Evolutionary conservation across 805 yeast species (phyloP), one percentile per base, ranked within the genome.

Genomic region (Ogataea pini): DNA sequence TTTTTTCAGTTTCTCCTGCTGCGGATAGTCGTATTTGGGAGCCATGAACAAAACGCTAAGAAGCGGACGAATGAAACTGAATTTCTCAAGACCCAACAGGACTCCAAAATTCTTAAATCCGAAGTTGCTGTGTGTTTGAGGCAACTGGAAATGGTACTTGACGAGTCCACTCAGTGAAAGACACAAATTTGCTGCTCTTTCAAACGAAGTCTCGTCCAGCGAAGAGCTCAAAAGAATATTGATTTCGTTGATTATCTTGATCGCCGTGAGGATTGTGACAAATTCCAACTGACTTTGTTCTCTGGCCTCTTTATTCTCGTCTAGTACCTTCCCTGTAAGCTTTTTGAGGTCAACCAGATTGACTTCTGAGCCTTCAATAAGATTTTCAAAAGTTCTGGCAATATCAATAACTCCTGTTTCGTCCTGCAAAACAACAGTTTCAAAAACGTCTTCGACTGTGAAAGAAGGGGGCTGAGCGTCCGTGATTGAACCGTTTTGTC

Each of bases 91-190:
- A 1, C 48, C 46, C 8, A 65, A 44, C 2, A 65, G 38, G 7
- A 14, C 32, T 5, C 62, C 66, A 51, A 60, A 65, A 33, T 56
- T 62, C 44, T 48, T 59, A 37, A 65, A 62, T 1, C 59, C 65
- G 46, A 59, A 63, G 43, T 56, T 55, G 7, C 46, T 46, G 43
- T 59, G 60, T 6, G 47, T 33, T 14, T 33, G 44, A 5, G 64
- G 62, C 19, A 64, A 43, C 36, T 61, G 62, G 34, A 62, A 66
- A 41, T 63, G 64, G 43, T 58, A 57, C 27, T 60, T 59, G 44
- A 58, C 55, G 3, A 61, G 47, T 10, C 57, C 56, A 20, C 58
- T 33, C 17, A 58, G 18, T 1, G 62, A 49, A 12, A 53, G 18
- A 33, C 55, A 50, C 18, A 61, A 25, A 5, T 34, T 22, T 8